These are phyloP conservation scores for Barnettozyma vustinii DNA, from an alignment of 805 yeast genomes.

Conservation along the genomic window DNA sequence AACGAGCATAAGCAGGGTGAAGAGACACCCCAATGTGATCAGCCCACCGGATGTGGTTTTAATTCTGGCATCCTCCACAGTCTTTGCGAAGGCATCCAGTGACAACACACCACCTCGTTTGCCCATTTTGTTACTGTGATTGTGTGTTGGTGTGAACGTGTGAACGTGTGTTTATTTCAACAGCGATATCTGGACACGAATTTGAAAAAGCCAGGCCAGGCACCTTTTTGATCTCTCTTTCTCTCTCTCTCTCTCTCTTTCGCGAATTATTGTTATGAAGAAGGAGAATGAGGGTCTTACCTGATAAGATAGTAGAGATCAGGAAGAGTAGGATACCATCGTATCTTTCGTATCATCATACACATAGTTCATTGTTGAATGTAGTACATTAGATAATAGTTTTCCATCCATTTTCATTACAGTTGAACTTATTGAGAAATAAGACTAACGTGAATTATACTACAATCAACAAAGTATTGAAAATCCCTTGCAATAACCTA, in stretches of 20 bases:
- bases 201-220: background rate
- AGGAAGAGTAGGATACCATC: too few species aligned
- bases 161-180: background rate
- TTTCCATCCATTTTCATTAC: too few species aligned
- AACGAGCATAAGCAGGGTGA: conserved; percentile 57
- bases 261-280: background rate
- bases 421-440: too few species aligned
- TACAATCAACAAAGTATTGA: background rate
- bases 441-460: too few species aligned
- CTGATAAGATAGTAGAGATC: too few species aligned
- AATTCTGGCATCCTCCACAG: conserved; percentile 89
- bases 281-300: too few species aligned
- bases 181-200: background rate
- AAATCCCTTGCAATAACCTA: background rate
- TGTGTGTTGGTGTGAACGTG: background rate
- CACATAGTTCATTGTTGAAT: too few species aligned
- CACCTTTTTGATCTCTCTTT: background rate
- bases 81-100: conserved; percentile 87
- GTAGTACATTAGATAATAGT: too few species aligned
- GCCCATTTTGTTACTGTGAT: too few species aligned
- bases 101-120: conserved; percentile 35
- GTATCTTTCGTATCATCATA: too few species aligned
- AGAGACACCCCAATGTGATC: conserved; percentile 67
- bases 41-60: conserved; percentile 88
- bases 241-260: background rate